Conservation (phyloP, 352 stramenopile species). For the Phytophthora multivora region DNA sequence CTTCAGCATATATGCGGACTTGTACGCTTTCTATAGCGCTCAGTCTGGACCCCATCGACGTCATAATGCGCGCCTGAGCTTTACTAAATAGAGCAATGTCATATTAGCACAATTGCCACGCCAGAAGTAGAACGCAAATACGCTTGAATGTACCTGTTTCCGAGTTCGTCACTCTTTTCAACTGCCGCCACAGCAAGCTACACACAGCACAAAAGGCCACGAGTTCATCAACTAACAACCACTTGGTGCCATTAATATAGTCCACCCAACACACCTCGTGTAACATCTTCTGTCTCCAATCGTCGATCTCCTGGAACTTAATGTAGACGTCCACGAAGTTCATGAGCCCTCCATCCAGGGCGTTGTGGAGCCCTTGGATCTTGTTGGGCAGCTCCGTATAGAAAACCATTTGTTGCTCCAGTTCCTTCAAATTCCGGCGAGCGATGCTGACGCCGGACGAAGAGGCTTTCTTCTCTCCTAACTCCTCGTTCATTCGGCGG, state of each 20-base stretch:
- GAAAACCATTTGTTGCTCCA: constrained; percentile 83
- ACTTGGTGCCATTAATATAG: background rate
- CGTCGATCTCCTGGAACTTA: constrained; percentile 76
- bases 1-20: constrained; percentile 70
- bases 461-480: constrained; percentile 82
- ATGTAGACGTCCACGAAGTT: constrained; percentile 69
- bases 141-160: constrained; percentile 47
- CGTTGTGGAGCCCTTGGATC: constrained; percentile 53
- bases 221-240: background rate
- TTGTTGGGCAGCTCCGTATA: constrained; percentile 80
- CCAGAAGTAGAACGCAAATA: background rate
- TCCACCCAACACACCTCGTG: constrained; percentile 55
- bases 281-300: constrained; percentile 85
- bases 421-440: constrained; percentile 77
- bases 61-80: constrained; percentile 64
- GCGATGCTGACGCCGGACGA: constrained; percentile 79
- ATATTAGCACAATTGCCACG: background rate
- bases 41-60: constrained; percentile 71
- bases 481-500: constrained; percentile 81
- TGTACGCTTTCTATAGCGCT: constrained; percentile 63
- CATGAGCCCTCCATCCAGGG: constrained; percentile 52
- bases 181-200: constrained; percentile 59
- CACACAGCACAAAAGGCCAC: constrained; percentile 1
- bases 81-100: constrained; percentile 43
- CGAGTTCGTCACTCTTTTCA: constrained; percentile 77